phyloP scores from a whole-genome alignment of 2,329 filamentous ascomycete species.

The Sporothrix brunneoviolacea region DNA sequence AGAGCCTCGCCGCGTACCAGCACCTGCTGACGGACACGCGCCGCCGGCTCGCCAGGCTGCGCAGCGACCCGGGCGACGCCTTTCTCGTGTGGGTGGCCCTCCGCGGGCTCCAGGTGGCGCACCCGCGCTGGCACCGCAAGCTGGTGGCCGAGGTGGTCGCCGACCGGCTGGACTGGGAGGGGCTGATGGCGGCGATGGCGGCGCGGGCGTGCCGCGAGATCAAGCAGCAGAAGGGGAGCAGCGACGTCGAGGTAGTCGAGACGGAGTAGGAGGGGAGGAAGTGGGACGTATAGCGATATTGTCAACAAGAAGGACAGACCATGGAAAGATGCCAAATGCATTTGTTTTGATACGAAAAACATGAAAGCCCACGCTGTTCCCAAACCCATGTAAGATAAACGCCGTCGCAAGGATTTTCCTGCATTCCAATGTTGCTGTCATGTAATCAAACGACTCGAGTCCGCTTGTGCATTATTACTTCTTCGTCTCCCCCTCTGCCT shows the following conservation, averaged over 20 bases:
- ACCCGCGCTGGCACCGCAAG: constrained; percentile 9
- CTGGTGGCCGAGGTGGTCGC: constrained; percentile 9
- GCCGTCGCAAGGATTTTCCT: too few species aligned
- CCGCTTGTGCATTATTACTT: too few species aligned
- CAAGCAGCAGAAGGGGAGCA: neutral
- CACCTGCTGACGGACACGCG: constrained; percentile 10
- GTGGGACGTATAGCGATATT: too few species aligned
- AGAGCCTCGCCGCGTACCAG: constrained; percentile 18
- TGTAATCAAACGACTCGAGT: too few species aligned
- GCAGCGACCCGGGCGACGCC: constrained; percentile 14
- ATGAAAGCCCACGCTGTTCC: too few species aligned
- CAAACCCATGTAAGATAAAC: too few species aligned
- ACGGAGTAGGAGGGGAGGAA: neutral
- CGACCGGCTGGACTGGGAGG: constrained; percentile 10
- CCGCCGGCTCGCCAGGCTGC: constrained; percentile 11
- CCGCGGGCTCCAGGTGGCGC: constrained; percentile 9
- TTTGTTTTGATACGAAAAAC: too few species aligned
- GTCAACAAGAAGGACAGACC: too few species aligned
- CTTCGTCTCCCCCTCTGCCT: too few species aligned
- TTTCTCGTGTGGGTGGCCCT: constrained; percentile 15
- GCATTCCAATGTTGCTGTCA: too few species aligned
- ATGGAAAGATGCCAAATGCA: too few species aligned
- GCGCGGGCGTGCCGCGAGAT: constrained; percentile 12
- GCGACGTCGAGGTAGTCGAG: neutral
- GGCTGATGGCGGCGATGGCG: constrained; percentile 14